These are phyloP conservation scores for Ophiostoma sp. DNA, from an alignment of 2,329 filamentous ascomycete species.

Conservation along the genomic window DNA sequence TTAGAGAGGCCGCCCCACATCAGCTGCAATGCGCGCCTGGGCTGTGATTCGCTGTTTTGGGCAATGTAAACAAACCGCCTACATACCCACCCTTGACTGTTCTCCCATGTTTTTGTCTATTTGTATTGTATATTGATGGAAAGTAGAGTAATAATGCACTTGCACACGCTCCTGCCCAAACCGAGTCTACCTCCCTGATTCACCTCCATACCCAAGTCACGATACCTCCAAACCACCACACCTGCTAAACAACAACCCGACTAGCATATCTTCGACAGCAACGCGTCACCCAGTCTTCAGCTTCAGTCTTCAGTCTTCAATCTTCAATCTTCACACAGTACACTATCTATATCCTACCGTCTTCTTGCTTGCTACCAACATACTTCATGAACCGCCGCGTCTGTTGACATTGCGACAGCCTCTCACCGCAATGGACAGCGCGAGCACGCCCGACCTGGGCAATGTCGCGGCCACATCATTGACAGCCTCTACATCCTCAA, in stretches of 20 bases:
- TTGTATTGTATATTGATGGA: neutral
- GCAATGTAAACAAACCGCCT: slow-evolving; percentile 26
- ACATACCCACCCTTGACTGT: neutral
- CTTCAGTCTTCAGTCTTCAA: too few relatives aligned
- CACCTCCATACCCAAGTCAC: neutral
- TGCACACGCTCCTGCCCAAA: slow-evolving; percentile 9
- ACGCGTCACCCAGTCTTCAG: neutral
- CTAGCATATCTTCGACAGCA: neutral
- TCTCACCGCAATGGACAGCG: slow-evolving; percentile 4
- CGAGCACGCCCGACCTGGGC: neutral
- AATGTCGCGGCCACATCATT: neutral
- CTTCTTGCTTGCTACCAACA: neutral
- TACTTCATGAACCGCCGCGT: neutral
- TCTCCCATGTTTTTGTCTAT: slow-evolving; percentile 4
- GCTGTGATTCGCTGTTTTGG: slow-evolving; percentile 21
- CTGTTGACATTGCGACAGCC: slow-evolving; percentile 7
- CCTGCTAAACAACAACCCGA: neutral
- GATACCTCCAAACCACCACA: neutral
- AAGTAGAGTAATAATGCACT: neutral
- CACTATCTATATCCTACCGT: neutral
- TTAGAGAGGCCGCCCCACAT: neutral
- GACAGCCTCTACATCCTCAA: neutral
- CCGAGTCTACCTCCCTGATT: neutral
- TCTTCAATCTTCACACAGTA: neutral
- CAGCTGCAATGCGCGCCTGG: slow-evolving; percentile 3